Evolutionary conservation across 768 basidiomycete species (phyloP).

Genomic region (Trametes elegans): DNA sequence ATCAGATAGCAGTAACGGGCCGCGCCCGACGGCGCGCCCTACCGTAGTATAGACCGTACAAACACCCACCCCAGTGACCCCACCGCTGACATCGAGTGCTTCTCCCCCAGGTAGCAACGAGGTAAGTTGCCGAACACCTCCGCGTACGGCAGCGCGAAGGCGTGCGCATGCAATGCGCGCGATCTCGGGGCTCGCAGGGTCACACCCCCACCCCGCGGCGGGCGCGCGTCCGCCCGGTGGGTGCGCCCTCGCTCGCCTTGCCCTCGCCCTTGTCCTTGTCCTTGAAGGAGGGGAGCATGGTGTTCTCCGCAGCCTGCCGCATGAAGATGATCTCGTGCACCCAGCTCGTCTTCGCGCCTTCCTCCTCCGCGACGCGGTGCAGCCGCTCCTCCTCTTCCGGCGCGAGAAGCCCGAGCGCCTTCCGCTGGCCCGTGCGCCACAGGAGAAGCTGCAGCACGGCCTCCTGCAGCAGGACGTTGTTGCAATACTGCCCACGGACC

Average conservation of each 20-base stretch:
- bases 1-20: conserved; percentile 2
- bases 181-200: neutral
- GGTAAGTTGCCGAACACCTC: conserved; percentile 8
- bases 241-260: conserved; percentile 5
- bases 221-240: conserved; percentile 4
- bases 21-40: neutral
- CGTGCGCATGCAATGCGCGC: neutral
- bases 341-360: conserved; percentile 62
- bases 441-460: conserved; percentile 69
- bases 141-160: conserved; percentile 11
- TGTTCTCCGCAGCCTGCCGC: conserved; percentile 28
- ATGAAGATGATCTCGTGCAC: conserved; percentile 56
- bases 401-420: conserved; percentile 45
- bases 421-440: conserved; percentile 65
- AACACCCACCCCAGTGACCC: neutral
- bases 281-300: conserved; percentile 16
- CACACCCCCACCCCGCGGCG: conserved; percentile 5
- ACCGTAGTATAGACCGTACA: conserved; percentile 5
- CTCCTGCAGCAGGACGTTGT: conserved; percentile 70
- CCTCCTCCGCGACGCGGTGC: conserved; percentile 45
- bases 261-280: conserved; percentile 1
- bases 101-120: conserved; percentile 4
- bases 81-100: neutral
- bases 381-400: conserved; percentile 54
- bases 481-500: conserved; percentile 58